Evolutionary conservation across 345 rosid genomes (phyloP).

Genomic region (Pseudoturritis turrita): DNA sequence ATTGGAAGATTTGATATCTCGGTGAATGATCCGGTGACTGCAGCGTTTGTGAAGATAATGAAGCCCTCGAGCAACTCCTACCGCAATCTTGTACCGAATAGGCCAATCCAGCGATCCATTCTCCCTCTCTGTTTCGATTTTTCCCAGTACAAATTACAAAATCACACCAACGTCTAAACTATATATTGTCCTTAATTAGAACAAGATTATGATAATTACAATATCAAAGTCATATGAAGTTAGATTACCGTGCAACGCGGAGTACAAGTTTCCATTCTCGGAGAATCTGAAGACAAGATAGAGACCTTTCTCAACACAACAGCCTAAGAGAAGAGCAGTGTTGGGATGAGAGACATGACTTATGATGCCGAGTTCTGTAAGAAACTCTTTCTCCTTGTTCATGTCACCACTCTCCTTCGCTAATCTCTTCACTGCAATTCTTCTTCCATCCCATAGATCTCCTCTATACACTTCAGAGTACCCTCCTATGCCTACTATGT

Average conservation of each 20-base stretch:
- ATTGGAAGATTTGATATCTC: slow-evolving; percentile 90
- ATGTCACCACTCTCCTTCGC: slow-evolving; percentile 71
- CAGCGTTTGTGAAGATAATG: slow-evolving; percentile 91
- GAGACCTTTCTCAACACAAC: slow-evolving; percentile 84
- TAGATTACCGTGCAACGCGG: slow-evolving; percentile 72
- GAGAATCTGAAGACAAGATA: slow-evolving; percentile 75
- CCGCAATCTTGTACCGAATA: slow-evolving; percentile 60
- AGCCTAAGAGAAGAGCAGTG: slow-evolving; percentile 74
- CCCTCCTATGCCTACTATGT: slow-evolving; percentile 77
- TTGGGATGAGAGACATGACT: slow-evolving; percentile 87
- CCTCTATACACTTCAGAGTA: slow-evolving; percentile 93
- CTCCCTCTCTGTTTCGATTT: slow-evolving; percentile 16
- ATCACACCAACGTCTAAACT: background rate
- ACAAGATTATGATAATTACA: background rate
- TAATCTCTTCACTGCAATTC: slow-evolving; percentile 79
- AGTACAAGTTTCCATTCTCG: slow-evolving; percentile 69
- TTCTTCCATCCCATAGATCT: slow-evolving; percentile 62
- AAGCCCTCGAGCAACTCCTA: slow-evolving; percentile 80
- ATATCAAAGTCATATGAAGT: background rate
- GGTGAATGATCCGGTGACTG: slow-evolving; percentile 83
- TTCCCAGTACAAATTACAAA: background rate
- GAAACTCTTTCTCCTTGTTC: slow-evolving; percentile 80
- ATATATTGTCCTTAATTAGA: background rate
- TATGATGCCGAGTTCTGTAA: slow-evolving; percentile 72
- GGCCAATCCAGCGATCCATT: slow-evolving; percentile 51